Base-by-base conservation (phyloP, 768 basidiomycete species). In the Mycena indigotica region DNA sequence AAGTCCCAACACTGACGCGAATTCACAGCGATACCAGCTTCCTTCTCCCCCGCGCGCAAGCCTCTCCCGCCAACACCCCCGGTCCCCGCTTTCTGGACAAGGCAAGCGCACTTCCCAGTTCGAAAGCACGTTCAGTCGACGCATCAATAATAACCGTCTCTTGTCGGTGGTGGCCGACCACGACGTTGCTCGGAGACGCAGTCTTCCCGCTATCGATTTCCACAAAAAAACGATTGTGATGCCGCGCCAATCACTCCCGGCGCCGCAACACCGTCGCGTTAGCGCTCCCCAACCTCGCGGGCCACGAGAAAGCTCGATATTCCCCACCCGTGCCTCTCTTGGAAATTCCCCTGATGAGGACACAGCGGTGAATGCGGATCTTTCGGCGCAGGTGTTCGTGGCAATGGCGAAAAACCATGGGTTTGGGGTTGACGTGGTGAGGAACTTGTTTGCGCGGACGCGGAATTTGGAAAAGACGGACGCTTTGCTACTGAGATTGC, bases 401-500 rank as follows among this genome's bases (percentile, higher is more conserved):
- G 66, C 66, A 55, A 80, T 85, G 70, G 74, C 79, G 0, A 63
- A 69, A 19, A 79, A 80, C 28, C 79, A 83, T 39, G 77, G 77
- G 16, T 79, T 80, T 56, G 67, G 66, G 13, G 64, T 75, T 41
- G 69, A 72, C 2, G 73, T 80, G 4, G 80, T 81, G 19, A 68
- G 72, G 50, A 66, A 67, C 15, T 70, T 82, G 26, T 81, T 75
- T 58, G 30, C 65, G 8, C 29, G 61, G 0, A 66, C 74, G 21
- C 60, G 68, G 46, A 76, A 70, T 55, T 63, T 85, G 17, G 56
- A 66, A 15, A 67, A 70, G 53, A 71, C 79, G 24, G 80, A 81
- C 51, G 65, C 68, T 44, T 67, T 76, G 39, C 52, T 63, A 23
- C 28, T 45, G 26, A 52, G 26, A 8, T 58, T 63, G 62, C 58